Evolutionary conservation across 140 eudicot species (phyloP).

Genomic region (Anethum foeniculum): DNA sequence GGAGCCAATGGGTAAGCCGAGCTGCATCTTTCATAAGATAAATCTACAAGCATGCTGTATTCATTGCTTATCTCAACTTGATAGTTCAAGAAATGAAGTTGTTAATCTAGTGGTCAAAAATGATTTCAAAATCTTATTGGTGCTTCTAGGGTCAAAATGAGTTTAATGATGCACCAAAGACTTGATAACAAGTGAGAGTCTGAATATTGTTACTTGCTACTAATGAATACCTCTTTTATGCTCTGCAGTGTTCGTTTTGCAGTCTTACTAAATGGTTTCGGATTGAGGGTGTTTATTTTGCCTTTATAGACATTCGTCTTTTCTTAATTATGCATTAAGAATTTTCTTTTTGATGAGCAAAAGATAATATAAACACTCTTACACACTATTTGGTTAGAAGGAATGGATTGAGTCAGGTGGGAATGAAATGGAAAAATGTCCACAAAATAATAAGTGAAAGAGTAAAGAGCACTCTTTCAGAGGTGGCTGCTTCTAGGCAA

Average conservation of each 20-base stretch:
- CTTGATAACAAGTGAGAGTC: not conserved
- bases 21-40: not conserved
- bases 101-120: not conserved
- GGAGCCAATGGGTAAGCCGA: slow-evolving; percentile 87
- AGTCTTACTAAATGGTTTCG: not conserved
- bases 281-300: not conserved
- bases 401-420: not conserved
- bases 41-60: slow-evolving; percentile 2
- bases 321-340: not conserved
- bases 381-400: not conserved
- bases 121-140: not conserved
- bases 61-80: not conserved
- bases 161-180: not conserved
- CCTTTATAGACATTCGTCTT: not conserved
- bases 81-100: not conserved
- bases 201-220: not conserved
- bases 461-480: not conserved
- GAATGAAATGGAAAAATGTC: not conserved
- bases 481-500: too few species aligned
- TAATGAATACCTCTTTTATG: not conserved
- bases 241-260: not conserved
- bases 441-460: not conserved
- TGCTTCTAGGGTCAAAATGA: not conserved
- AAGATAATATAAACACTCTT: not conserved
- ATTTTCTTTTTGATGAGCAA: not conserved